Conservation (phyloP, 1,139 yeast species). For the Ashbya aceris region DNA sequence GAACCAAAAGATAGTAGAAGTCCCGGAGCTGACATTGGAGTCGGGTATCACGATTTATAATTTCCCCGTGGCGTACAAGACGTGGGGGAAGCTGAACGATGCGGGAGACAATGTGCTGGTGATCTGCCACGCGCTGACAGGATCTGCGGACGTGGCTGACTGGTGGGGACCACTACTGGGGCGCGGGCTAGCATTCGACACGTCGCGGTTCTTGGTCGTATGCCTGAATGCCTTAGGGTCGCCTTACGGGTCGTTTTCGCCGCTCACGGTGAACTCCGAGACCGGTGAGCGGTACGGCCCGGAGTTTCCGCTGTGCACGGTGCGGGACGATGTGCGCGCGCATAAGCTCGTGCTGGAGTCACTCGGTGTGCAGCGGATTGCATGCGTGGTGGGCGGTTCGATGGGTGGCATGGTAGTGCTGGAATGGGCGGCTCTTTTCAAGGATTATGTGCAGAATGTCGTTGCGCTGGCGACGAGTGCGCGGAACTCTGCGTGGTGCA, state of each 20-base stretch:
- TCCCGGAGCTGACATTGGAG: conserved; percentile 72
- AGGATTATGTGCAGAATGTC: conserved; percentile 60
- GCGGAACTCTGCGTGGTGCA: conserved; percentile 95
- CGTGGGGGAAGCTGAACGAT: conserved; percentile 80
- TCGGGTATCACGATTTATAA: conserved; percentile 66
- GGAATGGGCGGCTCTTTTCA: conserved; percentile 69
- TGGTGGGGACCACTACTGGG: conserved; percentile 99
- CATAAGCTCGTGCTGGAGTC: conserved; percentile 66
- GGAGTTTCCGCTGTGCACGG: conserved; percentile 85
- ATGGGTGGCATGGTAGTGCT: conserved; percentile 99
- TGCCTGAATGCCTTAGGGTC: conserved; percentile 90
- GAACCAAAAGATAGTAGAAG: conserved; percentile 71
- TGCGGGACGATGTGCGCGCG: conserved; percentile 81
- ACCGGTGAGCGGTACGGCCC: conserved; percentile 83
- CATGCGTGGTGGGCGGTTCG: conserved; percentile 89
- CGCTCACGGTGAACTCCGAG: conserved; percentile 63
- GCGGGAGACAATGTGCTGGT: conserved; percentile 66
- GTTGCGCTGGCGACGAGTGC: conserved; percentile 93
- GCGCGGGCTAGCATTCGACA: conserved; percentile 80
- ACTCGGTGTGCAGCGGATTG: conserved; percentile 64
- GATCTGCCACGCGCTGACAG: conserved; percentile 91
- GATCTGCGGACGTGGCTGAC: conserved; percentile 88
- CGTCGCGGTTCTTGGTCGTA: conserved; percentile 71
- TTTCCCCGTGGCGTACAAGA: conserved; percentile 90
- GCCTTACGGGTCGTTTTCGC: conserved; percentile 94